Evolutionary conservation across 1,284 basidiomycete species (phyloP), one percentile per base, ranked within the genome.

Genomic region (Austroboletus novae-zelandiae): DNA sequence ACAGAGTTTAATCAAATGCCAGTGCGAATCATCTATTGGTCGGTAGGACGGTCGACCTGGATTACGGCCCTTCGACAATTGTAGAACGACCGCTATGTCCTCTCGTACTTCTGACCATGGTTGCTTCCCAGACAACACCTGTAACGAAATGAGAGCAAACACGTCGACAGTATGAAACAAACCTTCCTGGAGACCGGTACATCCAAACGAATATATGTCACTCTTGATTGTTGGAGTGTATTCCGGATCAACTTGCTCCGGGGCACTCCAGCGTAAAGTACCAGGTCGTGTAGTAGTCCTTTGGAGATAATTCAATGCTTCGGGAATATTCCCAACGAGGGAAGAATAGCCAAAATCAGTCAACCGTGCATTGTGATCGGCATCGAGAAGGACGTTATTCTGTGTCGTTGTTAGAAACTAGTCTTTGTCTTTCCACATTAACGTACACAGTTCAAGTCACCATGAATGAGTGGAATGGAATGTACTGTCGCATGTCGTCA

Each of bases 191-290:
- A 54, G 46, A 8, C 30, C n/a, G 1, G 48, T 4, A 32, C 55
- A 59, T 6, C 57, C 57, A 32, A 59, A 52, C 0, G 57, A 52
- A 30, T 58, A 59, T 34, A 58, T 44, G 17, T 58, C 57, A 8
- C 36, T 56, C 25, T 48, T 46, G 0, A 36, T 37, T 1, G 53
- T 48, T 7, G n/a, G 20, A 3, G 5, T 10, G 4, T n/a, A 20
- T 4, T 50, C 40, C 14, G 20, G 4, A 30, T 40, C 9, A 4
- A 48, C n/a, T 34, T 53, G 51, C 17, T 54, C 53, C 9, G 51
- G 53, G 6, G 51, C 43, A 0, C 27, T 35, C 45, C 50, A 59
- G 7, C 53, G 56, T 14, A 56, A 20, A 4, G 58, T 40, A 1
- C 58, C 56, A 2, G 48, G 48, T 17, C 43, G 43, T 9, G 29